Base-by-base conservation (phyloP, 1,139 yeast species). In the Kluyveromyces marxianus region DNA sequence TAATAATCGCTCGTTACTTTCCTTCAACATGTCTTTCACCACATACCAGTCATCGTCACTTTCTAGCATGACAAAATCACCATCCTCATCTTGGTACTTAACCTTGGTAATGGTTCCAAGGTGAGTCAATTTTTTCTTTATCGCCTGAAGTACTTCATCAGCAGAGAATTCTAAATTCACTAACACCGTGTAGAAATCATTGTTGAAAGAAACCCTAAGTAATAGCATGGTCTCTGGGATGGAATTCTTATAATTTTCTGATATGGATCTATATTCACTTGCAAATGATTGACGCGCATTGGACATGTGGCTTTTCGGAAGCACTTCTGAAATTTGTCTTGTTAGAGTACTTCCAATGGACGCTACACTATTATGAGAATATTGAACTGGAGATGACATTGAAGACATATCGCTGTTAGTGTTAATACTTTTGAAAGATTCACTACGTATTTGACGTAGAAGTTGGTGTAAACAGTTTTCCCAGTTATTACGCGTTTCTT, bases 81-180 rank as follows among this genome's bases (percentile, higher is more conserved):
- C 97, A 63, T 92, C 98, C 65, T 92, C 98, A 66, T 92, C 98
- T 62, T 81, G 82, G 60, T 89, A 92, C 63, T 83, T 83, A 51
- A 92, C 72, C 58, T 82, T 73, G 41, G 66, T 62, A 7, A 61
- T 50, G 8, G 65, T 67, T 25, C 69, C 71, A 24, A 71, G 50
- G 60, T 69, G 67, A 64, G 71, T 62, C 35, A 70, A 50, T 49
- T 69, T 70, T 42, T 59, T 67, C 44, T 62, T 66, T 34, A 70
- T 58, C 44, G 60, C 57, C 6, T 50, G 55, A 26, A 67, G 49
- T 27, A 70, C 57, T 26, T 65, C 65, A 1, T 56, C 58, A 37
- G 68, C 60, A 1, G 54, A 50, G n/a, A 68, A 55, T 35, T 65
- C 63, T 32, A 63, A 41, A 8, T 69, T 66, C 7, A 65, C 57